These are phyloP conservation scores for Colletotrichum viniferum DNA, from an alignment of 2,329 filamentous ascomycete genomes.

Conservation along the genomic window DNA sequence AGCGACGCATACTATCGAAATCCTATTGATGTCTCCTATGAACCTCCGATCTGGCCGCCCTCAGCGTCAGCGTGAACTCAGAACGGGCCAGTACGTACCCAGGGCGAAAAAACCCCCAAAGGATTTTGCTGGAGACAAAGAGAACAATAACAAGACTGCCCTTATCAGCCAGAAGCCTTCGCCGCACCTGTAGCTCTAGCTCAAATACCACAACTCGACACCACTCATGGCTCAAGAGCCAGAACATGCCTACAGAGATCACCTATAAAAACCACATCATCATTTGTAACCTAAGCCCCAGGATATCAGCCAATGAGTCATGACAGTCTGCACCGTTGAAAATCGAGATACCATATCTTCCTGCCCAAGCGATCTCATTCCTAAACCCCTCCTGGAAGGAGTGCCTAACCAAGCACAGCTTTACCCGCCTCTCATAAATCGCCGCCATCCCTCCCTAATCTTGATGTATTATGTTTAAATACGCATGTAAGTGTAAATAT, in stretches of 20 bases:
- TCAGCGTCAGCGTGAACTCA: neutral
- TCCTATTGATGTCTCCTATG: neutral
- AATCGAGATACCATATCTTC: neutral
- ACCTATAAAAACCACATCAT: neutral
- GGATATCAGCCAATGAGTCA: no score
- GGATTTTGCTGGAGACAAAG: neutral
- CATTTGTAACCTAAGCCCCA: no score
- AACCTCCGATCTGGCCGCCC: accelerated
- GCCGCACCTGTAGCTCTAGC: accelerated
- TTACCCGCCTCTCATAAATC: neutral
- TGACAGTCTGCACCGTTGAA: no score
- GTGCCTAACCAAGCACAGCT: accelerated
- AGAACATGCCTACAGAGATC: accelerated
- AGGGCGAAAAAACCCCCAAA: accelerated
- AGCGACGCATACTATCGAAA: neutral
- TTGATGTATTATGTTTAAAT: no score
- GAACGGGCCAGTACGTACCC: neutral
- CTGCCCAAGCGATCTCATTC: accelerated
- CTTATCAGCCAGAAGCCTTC: neutral
- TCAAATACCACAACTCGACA: neutral
- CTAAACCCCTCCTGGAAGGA: neutral
- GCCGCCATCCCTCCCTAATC: no score
- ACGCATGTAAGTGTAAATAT: no score
- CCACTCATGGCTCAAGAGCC: accelerated
- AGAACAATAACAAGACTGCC: accelerated